phyloP scores from a whole-genome alignment of 192 early-diverging fungal species.

The Linnemannia elongata region DNA sequence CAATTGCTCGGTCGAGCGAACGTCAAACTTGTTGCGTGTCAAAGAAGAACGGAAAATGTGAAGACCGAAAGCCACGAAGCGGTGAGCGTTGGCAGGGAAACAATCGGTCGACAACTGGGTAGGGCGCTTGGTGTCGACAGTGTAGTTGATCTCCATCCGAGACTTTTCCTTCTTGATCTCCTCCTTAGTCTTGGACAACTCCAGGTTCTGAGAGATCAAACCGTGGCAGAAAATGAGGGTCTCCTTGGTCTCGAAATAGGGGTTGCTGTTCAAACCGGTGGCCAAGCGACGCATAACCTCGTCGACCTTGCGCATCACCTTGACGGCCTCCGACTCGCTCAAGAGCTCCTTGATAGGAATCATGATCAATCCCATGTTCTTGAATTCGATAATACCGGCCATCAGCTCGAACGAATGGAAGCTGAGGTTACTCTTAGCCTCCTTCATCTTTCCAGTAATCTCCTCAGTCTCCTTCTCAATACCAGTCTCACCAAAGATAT shows the following conservation, averaged over 20 bases:
- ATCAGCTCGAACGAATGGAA: conserved; percentile 91
- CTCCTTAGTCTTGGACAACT: conserved; percentile 74
- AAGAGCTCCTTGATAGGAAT: conserved; percentile 90
- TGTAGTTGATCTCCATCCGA: conserved; percentile 74
- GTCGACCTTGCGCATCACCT: conserved; percentile 84
- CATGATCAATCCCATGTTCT: conserved; percentile 78
- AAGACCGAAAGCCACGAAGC: conserved; percentile 95
- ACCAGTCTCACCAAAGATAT: conserved; percentile 93
- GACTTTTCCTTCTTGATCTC: conserved; percentile 67
- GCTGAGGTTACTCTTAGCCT: conserved; percentile 88
- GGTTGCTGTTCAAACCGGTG: conserved; percentile 84
- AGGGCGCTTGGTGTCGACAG: conserved; percentile 81
- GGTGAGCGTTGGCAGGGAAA: conserved; percentile 87
- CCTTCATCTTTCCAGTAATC: conserved; percentile 90
- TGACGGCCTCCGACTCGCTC: conserved; percentile 83
- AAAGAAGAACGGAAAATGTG: conserved; percentile 83
- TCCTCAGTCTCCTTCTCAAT: conserved; percentile 93
- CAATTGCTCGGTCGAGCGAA: conserved; percentile 69
- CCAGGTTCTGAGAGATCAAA: conserved; percentile 89
- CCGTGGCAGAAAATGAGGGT: conserved; percentile 88
- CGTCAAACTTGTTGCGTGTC: conserved; percentile 69
- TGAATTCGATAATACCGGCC: conserved; percentile 76
- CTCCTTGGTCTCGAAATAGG: conserved; percentile 71
- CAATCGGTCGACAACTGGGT: conserved; percentile 73
- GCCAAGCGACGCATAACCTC: conserved; percentile 82